Percentiles rank a stretch among this genome's conserved stretches.
Evolutionary conservation across 2,329 filamentous ascomycete species (phyloP).

Genomic region (Rhynchosporium graminicola): DNA sequence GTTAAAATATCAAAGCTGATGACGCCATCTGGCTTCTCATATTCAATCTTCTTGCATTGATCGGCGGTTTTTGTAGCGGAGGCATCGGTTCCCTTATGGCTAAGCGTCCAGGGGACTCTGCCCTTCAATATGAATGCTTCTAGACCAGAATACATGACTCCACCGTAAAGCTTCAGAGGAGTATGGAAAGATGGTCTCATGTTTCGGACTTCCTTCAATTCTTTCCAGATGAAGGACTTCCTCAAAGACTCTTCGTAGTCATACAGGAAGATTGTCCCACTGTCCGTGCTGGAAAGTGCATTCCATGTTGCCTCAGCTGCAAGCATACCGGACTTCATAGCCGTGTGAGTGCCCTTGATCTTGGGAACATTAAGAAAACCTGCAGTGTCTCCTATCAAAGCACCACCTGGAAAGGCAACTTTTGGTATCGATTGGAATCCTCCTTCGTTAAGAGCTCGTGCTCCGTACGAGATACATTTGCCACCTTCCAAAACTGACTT

Average conservation of each 20-base stretch:
- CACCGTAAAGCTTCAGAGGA: conserved; percentile 84
- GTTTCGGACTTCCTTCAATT: conserved; percentile 92
- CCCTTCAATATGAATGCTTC: conserved; percentile 88
- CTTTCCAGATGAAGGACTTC: conserved; percentile 86
- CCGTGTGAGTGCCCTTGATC: conserved; percentile 97
- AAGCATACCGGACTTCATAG: conserved; percentile 96
- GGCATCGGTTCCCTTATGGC: conserved; percentile 77
- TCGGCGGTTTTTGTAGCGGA: conserved; percentile 79
- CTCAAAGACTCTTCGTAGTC: conserved; percentile 91
- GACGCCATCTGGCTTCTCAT: conserved; percentile 93
- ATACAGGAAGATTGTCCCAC: conserved; percentile 83
- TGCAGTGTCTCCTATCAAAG: conserved; percentile 92
- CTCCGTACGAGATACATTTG: conserved; percentile 96
- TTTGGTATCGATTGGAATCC: conserved; percentile 98
- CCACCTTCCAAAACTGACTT: conserved; percentile 85
- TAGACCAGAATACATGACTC: conserved; percentile 87
- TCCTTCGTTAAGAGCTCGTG: conserved; percentile 87
- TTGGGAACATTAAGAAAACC: conserved; percentile 98
- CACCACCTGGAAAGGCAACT: conserved; percentile 92
- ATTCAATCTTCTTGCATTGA: conserved; percentile 84
- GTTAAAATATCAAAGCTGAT: conserved; percentile 96
- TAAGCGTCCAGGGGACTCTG: conserved; percentile 86
- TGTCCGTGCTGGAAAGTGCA: conserved; percentile 62
- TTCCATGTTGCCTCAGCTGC: conserved; percentile 87
- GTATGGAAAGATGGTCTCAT: conserved; percentile 95